A percentile compares a stretch with the other conserved stretches of the same genome.
These are phyloP conservation scores for Radiomyces spectabilis DNA, from an alignment of 192 early-diverging fungal genomes.

Conservation along the genomic window DNA sequence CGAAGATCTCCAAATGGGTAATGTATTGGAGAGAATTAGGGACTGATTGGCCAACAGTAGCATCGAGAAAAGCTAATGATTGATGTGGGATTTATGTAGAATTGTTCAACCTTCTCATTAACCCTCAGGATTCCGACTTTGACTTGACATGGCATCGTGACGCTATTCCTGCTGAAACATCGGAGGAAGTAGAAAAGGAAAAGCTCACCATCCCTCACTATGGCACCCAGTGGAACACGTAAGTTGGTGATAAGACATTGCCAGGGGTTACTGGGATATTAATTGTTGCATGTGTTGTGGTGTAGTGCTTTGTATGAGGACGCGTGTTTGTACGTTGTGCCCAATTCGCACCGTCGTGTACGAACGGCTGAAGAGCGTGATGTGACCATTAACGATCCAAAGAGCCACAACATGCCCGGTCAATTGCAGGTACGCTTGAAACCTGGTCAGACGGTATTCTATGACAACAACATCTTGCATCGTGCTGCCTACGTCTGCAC, in stretches of 20 bases:
- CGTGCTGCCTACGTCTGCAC: constrained; percentile 32
- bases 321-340: constrained; percentile 35
- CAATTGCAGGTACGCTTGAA: constrained; percentile 24
- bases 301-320: constrained; percentile 41
- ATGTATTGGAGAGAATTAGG: not conserved
- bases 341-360: constrained; percentile 34
- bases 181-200: constrained; percentile 29
- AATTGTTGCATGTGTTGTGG: not conserved
- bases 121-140: constrained; percentile 37
- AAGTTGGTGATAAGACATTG: not conserved
- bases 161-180: constrained; percentile 25
- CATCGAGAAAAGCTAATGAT: not conserved
- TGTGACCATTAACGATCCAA: constrained; percentile 35
- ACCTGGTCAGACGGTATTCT: constrained; percentile 45
- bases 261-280: not conserved
- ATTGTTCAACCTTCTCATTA: constrained; percentile 42
- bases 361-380: constrained; percentile 33
- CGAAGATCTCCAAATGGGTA: constrained; percentile 33
- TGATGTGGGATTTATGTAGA: constrained; percentile 11
- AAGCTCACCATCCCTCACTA: constrained; percentile 36
- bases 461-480: constrained; percentile 46
- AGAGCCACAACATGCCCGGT: constrained; percentile 35
- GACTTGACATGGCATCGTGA: constrained; percentile 41
- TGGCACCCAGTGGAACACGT: constrained; percentile 47
- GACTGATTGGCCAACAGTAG: not conserved